Conservation (phyloP, 2,329 filamentous ascomycete genomes). For the Penicillium sp. region DNA sequence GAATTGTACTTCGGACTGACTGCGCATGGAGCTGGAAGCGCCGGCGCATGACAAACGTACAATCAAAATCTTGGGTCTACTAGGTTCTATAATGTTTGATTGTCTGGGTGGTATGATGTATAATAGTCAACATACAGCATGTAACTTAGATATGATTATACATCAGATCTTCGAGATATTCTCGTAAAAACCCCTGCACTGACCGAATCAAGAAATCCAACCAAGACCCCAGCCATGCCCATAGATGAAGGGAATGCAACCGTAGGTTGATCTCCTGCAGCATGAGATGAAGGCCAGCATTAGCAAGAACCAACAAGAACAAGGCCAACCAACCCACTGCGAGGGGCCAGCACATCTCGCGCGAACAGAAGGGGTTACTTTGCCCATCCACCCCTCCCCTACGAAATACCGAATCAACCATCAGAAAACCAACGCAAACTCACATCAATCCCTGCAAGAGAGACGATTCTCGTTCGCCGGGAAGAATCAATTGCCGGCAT, state of each 20-base stretch:
- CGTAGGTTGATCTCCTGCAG: constrained; percentile 29
- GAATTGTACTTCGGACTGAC: constrained; percentile 1
- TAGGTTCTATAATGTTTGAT: not conserved
- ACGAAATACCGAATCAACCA: not conserved
- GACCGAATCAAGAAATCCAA: not conserved
- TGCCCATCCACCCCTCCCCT: not conserved
- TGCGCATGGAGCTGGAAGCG: not conserved
- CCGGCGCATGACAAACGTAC: not conserved
- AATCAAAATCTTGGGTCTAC: not conserved
- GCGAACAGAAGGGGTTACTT: not conserved
- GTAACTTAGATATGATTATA: not conserved
- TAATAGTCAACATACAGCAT: not conserved
- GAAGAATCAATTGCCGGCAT: constrained; percentile 24
- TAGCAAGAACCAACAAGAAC: not conserved
- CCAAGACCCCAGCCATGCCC: not conserved
- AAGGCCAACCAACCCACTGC: not conserved
- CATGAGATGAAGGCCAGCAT: not conserved
- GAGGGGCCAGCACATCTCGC: not conserved
- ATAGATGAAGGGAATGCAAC: constrained; percentile 25
- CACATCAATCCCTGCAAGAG: not conserved
- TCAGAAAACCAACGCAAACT: not conserved
- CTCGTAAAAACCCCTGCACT: not conserved
- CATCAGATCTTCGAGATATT: not conserved
- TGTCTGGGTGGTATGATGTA: not conserved
- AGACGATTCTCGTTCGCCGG: constrained; percentile 14